Evolutionary conservation across 2,329 filamentous ascomycete species (phyloP).

Genomic region (Aotearoamyces nothofagi): DNA sequence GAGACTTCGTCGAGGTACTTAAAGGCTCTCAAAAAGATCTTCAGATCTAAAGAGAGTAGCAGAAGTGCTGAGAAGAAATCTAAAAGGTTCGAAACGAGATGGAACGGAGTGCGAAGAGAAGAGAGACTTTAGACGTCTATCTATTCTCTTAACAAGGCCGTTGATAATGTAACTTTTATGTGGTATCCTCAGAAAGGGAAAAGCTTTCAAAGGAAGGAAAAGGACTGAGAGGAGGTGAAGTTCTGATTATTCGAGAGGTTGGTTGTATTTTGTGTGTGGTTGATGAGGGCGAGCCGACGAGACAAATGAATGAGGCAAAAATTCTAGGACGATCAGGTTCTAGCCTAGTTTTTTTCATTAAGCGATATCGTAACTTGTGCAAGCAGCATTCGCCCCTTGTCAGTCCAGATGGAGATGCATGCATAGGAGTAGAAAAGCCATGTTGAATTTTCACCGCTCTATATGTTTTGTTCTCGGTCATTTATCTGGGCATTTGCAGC

Average conservation of each 20-base stretch:
- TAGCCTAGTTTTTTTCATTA: too few relatives aligned
- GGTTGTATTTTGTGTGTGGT: conserved; percentile 8
- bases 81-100: conserved; percentile 16
- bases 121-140: conserved; percentile 7
- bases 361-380: too few relatives aligned
- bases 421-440: too few relatives aligned
- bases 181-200: conserved; percentile 25
- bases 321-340: too few relatives aligned
- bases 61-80: conserved; percentile 10
- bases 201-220: conserved; percentile 31
- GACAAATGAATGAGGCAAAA: too few relatives aligned
- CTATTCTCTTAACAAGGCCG: conserved; percentile 4
- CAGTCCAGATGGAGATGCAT: too few relatives aligned
- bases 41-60: conserved; percentile 12
- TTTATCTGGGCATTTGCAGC: too few relatives aligned
- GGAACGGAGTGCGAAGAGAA: conserved; percentile 15
- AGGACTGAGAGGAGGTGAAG: conserved; percentile 18
- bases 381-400: too few relatives aligned
- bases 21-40: conserved; percentile 10
- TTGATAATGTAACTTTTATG: conserved; percentile 3
- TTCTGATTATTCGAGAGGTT: conserved; percentile 4
- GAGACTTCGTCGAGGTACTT: too few relatives aligned
- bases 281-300: too few relatives aligned
- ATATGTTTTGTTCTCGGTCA: too few relatives aligned
- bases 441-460: too few relatives aligned